A percentile compares a stretch with the other conserved stretches of the same genome.
Conservation (phyloP, 192 early-diverging fungal genomes). For the Phlyctochytrium arcticum region DNA sequence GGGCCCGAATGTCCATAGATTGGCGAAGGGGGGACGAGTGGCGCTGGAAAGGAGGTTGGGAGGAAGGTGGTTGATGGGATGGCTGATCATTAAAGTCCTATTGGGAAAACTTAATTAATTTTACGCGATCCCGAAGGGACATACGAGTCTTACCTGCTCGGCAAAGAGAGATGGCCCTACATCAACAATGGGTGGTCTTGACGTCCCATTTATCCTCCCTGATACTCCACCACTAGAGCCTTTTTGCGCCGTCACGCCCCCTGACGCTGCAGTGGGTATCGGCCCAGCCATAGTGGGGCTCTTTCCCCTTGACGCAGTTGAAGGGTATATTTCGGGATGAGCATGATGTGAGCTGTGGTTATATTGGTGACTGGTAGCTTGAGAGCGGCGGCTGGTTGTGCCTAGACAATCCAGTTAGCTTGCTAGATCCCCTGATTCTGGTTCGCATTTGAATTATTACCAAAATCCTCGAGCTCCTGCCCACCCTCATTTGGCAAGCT, state of each 20-base stretch:
- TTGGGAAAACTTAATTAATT: background rate
- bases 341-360: too few relatives aligned
- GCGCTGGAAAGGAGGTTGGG: background rate
- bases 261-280: background rate
- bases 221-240: background rate
- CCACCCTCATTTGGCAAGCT: background rate
- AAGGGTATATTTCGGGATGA: too few relatives aligned
- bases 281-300: background rate
- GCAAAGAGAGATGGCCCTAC: slow-evolving; percentile 26
- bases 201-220: background rate
- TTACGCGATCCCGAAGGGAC: background rate
- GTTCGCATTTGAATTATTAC: too few relatives aligned
- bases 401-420: too few relatives aligned
- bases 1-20: background rate
- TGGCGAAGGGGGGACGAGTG: too few relatives aligned
- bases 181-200: slow-evolving; percentile 19
- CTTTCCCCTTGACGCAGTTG: too few relatives aligned
- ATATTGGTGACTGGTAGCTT: too few relatives aligned
- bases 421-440: too few relatives aligned
- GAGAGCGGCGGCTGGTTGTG: too few relatives aligned
- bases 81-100: slow-evolving; percentile 2
- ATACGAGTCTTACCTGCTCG: slow-evolving; percentile 11
- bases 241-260: background rate
- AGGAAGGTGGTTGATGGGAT: background rate
- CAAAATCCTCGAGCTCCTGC: background rate